Percentiles rank a stretch among this genome's conserved stretches.
Conservation (phyloP, 176 grass and related monocot species). For the Carex kokanica region DNA sequence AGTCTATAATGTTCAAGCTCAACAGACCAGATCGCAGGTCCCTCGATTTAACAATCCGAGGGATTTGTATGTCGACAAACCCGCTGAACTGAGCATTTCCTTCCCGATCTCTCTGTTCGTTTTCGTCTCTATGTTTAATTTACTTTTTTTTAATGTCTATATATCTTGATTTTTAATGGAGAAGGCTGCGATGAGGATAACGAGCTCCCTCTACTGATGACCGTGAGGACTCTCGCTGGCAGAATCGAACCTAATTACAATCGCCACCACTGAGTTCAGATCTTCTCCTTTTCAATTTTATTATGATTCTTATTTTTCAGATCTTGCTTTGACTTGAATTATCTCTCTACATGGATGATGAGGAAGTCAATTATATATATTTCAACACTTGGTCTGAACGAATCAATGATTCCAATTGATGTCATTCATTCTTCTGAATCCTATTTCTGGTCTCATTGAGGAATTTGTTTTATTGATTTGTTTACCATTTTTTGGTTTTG, state of each 20-base stretch:
- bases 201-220: constrained; percentile 98
- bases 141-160: neutral
- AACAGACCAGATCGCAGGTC: constrained; percentile 90
- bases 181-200: constrained; percentile 71
- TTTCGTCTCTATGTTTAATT: neutral
- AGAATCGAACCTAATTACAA: constrained; percentile 80
- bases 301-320: neutral
- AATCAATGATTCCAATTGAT: constrained; percentile 27
- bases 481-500: rapidly evolving
- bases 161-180: neutral
- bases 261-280: constrained; percentile 66
- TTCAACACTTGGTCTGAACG: constrained; percentile 79
- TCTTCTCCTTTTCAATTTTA: neutral
- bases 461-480: neutral
- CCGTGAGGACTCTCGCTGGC: constrained; percentile 78
- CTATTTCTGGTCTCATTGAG: neutral
- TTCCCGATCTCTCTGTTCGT: neutral
- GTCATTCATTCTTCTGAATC: constrained; percentile 59
- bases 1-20: constrained; percentile 82
- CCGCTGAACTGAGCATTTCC: constrained; percentile 85
- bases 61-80: constrained; percentile 85
- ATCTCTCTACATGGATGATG: constrained; percentile 19
- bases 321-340: neutral
- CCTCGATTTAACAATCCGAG: constrained; percentile 31
- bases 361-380: constrained; percentile 49